Evolutionary conservation across 2,329 filamentous ascomycete species (phyloP).

Genomic region (Hawksworthiomyces lignivorus): DNA sequence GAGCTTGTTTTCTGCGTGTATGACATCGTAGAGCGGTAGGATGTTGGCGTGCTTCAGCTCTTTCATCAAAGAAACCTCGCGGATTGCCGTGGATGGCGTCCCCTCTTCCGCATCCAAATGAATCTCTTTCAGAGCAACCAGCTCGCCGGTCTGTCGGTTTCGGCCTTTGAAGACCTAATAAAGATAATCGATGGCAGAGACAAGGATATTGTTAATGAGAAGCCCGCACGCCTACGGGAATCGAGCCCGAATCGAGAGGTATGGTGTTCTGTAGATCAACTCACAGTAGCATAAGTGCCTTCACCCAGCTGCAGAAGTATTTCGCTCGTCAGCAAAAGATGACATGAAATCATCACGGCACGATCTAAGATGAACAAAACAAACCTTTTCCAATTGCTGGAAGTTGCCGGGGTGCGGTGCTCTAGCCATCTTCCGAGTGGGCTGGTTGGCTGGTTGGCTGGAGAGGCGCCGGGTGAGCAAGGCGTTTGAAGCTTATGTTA

Average conservation of each 20-base stretch:
- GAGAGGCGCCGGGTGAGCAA: too few species aligned
- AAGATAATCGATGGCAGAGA: too few species aligned
- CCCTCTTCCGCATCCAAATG: constrained; percentile 98
- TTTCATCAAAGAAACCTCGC: constrained; percentile 98
- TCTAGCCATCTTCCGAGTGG: constrained; percentile 67
- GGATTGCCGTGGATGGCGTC: constrained; percentile 92
- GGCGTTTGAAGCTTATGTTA: too few species aligned
- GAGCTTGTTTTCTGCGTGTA: constrained; percentile 98
- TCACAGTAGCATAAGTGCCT: constrained; percentile 94
- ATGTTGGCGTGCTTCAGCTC: constrained; percentile 99
- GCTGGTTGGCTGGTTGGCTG: too few species aligned
- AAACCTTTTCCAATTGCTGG: constrained; percentile 98
- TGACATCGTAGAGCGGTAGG: constrained; percentile 93
- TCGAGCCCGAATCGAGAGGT: too few species aligned
- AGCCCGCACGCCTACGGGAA: not conserved
- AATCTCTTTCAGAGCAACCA: constrained; percentile 96
- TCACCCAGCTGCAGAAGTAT: constrained; percentile 97
- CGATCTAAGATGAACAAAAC: too few species aligned
- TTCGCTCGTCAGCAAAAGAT: too few species aligned
- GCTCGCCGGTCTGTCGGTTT: constrained; percentile 92
- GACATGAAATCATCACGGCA: too few species aligned
- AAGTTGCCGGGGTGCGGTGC: constrained; percentile 92
- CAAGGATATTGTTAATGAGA: too few species aligned
- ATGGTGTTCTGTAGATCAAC: constrained; percentile 18
- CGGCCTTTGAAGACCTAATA: constrained; percentile 90